Base-by-base conservation (phyloP, 345 rosid genomes). In the Microthlaspi erraticum region DNA sequence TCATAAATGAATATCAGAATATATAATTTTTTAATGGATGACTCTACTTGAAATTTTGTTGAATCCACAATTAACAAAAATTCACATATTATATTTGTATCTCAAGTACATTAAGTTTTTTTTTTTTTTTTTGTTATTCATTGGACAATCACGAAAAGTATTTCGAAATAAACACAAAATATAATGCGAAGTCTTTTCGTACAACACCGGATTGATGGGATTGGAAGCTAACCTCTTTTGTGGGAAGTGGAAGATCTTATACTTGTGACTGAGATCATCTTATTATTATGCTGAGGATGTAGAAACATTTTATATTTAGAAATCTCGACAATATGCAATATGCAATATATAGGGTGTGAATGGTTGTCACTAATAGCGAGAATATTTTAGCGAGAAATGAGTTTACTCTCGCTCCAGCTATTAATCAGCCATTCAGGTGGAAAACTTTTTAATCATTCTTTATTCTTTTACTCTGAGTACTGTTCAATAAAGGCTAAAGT, bases 171-270 rank as follows among this genome's bases (percentile, higher is more conserved):
- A 49, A 51, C 13, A n/a, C 42, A 53, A 31, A 8, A 53, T 18
- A 1, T 32, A 29, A 43, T 50, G 37, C 1, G 46, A 52, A 70
- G 42, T 60, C 33, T 49, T 49, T 50, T 7, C 34, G 62, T 18
- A 60, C 44, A 17, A 49, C 10, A 26, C 32, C 10, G 37, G 16
- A 36, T 16, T 29, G 60, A 39, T 60, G 14, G 52, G 23, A 18
- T 53, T 60, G 11, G 52, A 16, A 18, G 68, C 29, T 61, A 71
- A 50, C 52, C 17, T 8, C n/a, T 34, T 17, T 17, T 4, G 14
- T 37, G 45, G 44, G 36, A 42, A 56, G 64, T 43, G 46, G 42
- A 63, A 36, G 49, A 72, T 63, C 56, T 53, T 53, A 46, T 23
- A 54, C 23, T 8, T 52, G 68, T 20, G 54, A 52, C 69, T 42